Evolutionary conservation across 129 eudicot genomes (phyloP), one percentile per base, ranked within the genome.

Genomic region (Dittrichia graveolens): DNA sequence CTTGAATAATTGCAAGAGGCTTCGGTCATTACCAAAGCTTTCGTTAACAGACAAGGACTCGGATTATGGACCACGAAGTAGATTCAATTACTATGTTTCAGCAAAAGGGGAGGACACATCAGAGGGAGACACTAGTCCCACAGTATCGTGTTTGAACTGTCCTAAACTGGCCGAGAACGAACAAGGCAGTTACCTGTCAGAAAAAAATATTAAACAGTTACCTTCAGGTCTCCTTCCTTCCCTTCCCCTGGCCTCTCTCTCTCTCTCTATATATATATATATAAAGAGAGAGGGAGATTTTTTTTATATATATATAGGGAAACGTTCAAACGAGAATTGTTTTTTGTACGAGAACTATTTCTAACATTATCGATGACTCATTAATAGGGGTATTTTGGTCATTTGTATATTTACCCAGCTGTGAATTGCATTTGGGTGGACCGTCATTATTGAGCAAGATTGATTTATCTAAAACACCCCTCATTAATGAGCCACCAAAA

Each of bases 1-100:
- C 48, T 47, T 67, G 59, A 67, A 67, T 46, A 13, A 67, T 43
- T 67, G 72, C 72, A 67, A 67, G 58, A 67, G 38, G 31, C 72
- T 67, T 67, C 72, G 8, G n/a, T 31, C 56, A 31, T 35, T 67
- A 67, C 72, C 72, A 13, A 67, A 67, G 34, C 72, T 67, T 67
- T 67, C 72, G 5, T 2, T 67, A 6, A 58, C 48, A 67, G 13
- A 48, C 34, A 58, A 47, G 55, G 72, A 67, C 72, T 47, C 58
- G 5, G 3, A 11, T 67, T 50, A 18, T 67, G 72, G 72, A 67
- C 58, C 6, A 24, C 72, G 13, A 10, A 65, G 18, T 50, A 47
- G 58, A 67, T 47, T 46, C 44, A 48, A 48, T 48, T 67, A 67
- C 45, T 4, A 9, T 47, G 13, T 67, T n/a, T 67, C 73, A 37